Percentiles rank a stretch among this genome's conserved stretches.
Evolutionary conservation across 2,329 filamentous ascomycete genomes (phyloP).

Genomic region (Fonsecaea monophora): DNA sequence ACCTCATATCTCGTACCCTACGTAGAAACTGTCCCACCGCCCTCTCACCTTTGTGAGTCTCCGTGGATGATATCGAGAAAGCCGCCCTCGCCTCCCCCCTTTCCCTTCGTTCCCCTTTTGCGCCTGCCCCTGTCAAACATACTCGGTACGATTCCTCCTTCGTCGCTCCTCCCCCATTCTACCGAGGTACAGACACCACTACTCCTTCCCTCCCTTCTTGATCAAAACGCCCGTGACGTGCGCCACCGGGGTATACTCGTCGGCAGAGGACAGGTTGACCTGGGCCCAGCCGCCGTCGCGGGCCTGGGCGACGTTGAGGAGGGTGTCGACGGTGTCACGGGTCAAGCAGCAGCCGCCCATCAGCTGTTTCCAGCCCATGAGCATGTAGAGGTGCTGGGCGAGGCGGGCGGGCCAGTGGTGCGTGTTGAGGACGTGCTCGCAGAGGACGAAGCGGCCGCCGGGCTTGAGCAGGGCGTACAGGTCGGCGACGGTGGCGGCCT

Average conservation of each 20-base stretch:
- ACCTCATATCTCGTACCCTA: no score
- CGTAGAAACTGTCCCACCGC: no score
- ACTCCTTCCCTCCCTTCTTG: slow-evolving; percentile 15
- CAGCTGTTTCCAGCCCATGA: slow-evolving; percentile 59
- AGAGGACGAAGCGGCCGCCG: slow-evolving; percentile 61
- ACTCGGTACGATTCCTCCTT: no score
- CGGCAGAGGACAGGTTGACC: slow-evolving; percentile 11
- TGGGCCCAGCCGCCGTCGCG: slow-evolving; percentile 27
- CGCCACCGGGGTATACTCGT: slow-evolving; percentile 10
- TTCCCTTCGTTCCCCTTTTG: no score
- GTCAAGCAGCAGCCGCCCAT: slow-evolving; percentile 59
- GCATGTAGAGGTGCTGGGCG: slow-evolving; percentile 55
- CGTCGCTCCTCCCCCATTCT: no score
- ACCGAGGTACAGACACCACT: background rate
- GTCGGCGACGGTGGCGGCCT: slow-evolving; percentile 53
- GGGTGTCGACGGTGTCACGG: slow-evolving; percentile 21
- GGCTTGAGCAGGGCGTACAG: slow-evolving; percentile 61
- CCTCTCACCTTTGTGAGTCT: no score
- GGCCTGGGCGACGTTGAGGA: slow-evolving; percentile 23
- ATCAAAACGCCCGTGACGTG: slow-evolving; percentile 26
- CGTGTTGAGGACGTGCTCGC: slow-evolving; percentile 62
- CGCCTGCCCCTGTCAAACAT: no score
- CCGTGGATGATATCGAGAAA: no score
- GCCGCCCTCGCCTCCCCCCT: no score
- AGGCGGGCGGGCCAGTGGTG: slow-evolving; percentile 54